Percentiles rank a stretch among this genome's conserved stretches.
These are phyloP conservation scores for Cetraspora pellucida DNA, from an alignment of 192 early-diverging fungal species.

Conservation along the genomic window DNA sequence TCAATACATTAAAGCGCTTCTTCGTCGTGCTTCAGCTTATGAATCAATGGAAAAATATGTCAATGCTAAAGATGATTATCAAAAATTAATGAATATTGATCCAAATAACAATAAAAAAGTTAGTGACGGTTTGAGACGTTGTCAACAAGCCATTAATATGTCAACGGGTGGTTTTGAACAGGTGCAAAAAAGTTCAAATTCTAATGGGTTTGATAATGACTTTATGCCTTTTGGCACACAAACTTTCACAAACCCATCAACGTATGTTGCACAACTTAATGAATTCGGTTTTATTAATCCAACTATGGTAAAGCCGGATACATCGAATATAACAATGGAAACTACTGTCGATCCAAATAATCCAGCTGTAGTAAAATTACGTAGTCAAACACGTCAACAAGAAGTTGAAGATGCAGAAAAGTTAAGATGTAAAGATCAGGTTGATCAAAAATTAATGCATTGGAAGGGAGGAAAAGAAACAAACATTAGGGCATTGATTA, in stretches of 20 bases:
- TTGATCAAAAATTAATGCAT: conserved; percentile 69
- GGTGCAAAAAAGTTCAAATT: background rate
- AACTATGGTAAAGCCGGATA: background rate
- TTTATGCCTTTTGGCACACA: background rate
- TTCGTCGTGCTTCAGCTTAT: conserved; percentile 76
- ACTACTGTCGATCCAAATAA: conserved; percentile 11
- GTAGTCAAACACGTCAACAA: conserved; percentile 66
- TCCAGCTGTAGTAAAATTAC: conserved; percentile 70
- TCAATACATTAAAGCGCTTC: conserved; percentile 75
- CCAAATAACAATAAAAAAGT: conserved; percentile 39
- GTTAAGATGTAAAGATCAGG: conserved; percentile 72
- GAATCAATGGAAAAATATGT: conserved; percentile 83
- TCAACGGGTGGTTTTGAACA: conserved; percentile 5
- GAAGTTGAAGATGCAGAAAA: conserved; percentile 80
- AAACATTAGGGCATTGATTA: conserved; percentile 87
- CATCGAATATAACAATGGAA: background rate
- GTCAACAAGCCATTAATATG: conserved; percentile 49
- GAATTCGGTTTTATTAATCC: conserved; percentile 27
- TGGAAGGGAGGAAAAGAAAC: conserved; percentile 91
- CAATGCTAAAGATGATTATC: conserved; percentile 67
- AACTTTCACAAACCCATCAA: background rate
- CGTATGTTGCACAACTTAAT: conserved; percentile 16
- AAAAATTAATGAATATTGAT: conserved; percentile 44
- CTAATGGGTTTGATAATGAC: background rate
- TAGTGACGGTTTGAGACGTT: conserved; percentile 50